Evolutionary conservation across 352 stramenopile species (phyloP), one percentile per base, ranked within the genome.

Genomic region (Phytopythium boreale): DNA sequence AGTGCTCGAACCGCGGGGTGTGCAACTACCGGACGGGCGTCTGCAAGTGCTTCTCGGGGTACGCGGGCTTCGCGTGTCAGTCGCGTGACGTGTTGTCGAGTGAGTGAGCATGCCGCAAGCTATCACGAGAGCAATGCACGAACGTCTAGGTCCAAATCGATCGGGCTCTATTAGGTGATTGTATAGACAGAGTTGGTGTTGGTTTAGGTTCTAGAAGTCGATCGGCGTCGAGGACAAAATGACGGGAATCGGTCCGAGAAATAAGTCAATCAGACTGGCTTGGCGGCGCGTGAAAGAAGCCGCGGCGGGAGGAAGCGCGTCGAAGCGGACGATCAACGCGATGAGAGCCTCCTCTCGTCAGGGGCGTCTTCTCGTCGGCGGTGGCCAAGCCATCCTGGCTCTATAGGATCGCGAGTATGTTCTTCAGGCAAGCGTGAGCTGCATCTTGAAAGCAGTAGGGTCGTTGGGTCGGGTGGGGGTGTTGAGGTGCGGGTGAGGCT

Each of bases 1-100:
- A 98, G 61, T 98, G 93, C 70, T 96, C 85, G 14, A 97, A 97
- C 66, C 88, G 92, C 12, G 93, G 95, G 7, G 71, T 92, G 14
- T 98, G 93, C 72, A 79, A 98, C 77, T 96, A 97, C 71, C 73
- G 65, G 31, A 84, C 61, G 2, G 92, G 92, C 2, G 46, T 72
- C n/a, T 98, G 94, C 72, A 76, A 66, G 44, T 98, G 93, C 66
- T 98, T 97, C 62, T 60, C 66, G 47, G 93, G 92, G 4, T 98
- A 81, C 59, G 73, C 68, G 14, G 79, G 77, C 2, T 87, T 75
- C 60, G 79, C 78, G 19, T 91, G 80, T 26, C 79, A 92, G 67
- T 75, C 49, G 51, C 72, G 56, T 37, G 77, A 87, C 46, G 60
- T 36, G 0, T 63, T 84, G 41, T 72, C 64, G 10, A 66, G 69